Evolutionary conservation across 75 land plant genomes (phyloP).

Genomic region (Pinus tabuliformis): DNA sequence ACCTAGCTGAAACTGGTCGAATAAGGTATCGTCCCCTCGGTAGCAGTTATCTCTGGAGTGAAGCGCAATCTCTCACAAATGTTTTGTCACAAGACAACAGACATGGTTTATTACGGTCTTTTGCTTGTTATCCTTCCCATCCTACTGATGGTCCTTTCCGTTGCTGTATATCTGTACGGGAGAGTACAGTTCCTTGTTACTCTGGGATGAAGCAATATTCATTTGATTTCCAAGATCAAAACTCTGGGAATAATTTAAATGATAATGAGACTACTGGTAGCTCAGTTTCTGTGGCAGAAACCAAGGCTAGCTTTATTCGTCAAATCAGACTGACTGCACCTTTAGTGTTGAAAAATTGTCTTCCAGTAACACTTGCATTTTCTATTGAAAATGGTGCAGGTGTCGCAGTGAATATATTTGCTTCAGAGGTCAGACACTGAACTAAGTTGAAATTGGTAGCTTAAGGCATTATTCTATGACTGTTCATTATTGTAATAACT

Average conservation of each 20-base stretch:
- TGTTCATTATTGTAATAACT: not conserved
- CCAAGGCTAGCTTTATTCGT: conserved; percentile 44
- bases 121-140: conserved; percentile 86
- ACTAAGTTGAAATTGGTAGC: not conserved
- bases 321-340: conserved; percentile 69
- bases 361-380: conserved; percentile 53
- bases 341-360: conserved; percentile 76
- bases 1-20: conserved; percentile 86
- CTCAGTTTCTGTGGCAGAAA: conserved; percentile 7
- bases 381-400: conserved; percentile 74
- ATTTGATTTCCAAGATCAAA: conserved; percentile 4
- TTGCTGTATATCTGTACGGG: conserved; percentile 73
- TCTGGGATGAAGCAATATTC: conserved; percentile 15
- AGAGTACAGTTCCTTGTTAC: conserved; percentile 18
- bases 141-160: conserved; percentile 83
- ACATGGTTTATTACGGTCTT: conserved; percentile 50
- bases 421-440: conserved; percentile 43
- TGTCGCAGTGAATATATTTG: conserved; percentile 20
- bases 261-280: not conserved
- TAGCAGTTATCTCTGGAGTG: conserved; percentile 82
- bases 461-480: not conserved
- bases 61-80: conserved; percentile 67
- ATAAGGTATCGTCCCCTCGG: conserved; percentile 91
- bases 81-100: conserved; percentile 54
- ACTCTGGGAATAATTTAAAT: conserved; percentile 5